These are phyloP conservation scores for Micractinium sp. DNA, from an alignment of 139 green algal species.

Conservation along the genomic window DNA sequence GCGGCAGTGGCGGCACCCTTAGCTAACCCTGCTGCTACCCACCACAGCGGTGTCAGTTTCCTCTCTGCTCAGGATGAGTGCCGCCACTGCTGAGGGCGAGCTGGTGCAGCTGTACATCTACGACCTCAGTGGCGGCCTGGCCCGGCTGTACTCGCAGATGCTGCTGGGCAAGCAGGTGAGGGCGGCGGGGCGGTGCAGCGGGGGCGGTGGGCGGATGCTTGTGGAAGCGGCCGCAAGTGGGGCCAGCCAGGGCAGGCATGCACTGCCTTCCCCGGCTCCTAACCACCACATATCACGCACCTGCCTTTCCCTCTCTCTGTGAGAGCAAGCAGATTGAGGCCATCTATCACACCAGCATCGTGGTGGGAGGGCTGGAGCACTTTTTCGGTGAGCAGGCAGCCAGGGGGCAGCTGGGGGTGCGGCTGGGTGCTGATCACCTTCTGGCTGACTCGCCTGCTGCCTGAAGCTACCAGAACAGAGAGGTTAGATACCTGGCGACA, in stretches of 20 bases:
- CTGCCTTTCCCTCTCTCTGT: too few species aligned
- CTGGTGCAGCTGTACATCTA: conserved; percentile 83
- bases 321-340: conserved; percentile 62
- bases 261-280: background rate
- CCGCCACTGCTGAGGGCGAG: conserved; percentile 16
- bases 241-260: too few species aligned
- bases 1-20: background rate
- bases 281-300: too few species aligned
- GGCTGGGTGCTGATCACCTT: too few species aligned
- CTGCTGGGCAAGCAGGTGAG: conserved; percentile 74
- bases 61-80: background rate
- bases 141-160: conserved; percentile 56
- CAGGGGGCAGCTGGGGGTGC: too few species aligned
- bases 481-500: too few species aligned
- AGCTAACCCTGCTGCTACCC: background rate
- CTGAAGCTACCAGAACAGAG: too few species aligned
- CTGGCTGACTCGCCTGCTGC: too few species aligned
- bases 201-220: too few species aligned
- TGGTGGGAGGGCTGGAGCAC: conserved; percentile 58
- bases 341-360: conserved; percentile 75
- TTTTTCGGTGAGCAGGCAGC: conserved; percentile 50
- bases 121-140: conserved; percentile 80
- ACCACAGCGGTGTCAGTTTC: too few species aligned
- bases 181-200: too few species aligned
- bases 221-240: too few species aligned